phyloP scores from a whole-genome alignment of 2,329 filamentous ascomycete species.

The Curvularia verruculosa region DNA sequence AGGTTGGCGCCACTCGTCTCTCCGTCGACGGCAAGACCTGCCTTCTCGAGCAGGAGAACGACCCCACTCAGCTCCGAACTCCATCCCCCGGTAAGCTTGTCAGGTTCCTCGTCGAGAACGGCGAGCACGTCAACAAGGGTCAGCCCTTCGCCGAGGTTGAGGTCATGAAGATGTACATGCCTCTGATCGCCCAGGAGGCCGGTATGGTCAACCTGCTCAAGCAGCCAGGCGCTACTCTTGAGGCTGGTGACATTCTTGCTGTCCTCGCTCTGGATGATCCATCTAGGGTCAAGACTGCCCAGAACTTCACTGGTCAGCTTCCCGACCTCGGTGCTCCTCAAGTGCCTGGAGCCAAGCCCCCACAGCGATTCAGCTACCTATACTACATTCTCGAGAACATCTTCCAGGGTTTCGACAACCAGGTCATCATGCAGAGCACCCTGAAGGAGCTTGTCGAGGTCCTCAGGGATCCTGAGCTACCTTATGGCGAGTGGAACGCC shows the following conservation, averaged over 20 bases:
- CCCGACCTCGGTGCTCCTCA: slow-evolving; percentile 86
- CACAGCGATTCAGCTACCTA: slow-evolving; percentile 82
- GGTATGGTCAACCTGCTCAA: slow-evolving; percentile 98
- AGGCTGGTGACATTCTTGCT: slow-evolving; percentile 97
- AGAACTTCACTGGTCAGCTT: slow-evolving; percentile 89
- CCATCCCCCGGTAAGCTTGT: slow-evolving; percentile 97
- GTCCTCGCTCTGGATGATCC: slow-evolving; percentile 95
- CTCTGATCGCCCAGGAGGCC: slow-evolving; percentile 90
- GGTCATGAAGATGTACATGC: slow-evolving; percentile 99
- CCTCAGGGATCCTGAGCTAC: slow-evolving; percentile 84
- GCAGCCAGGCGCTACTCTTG: slow-evolving; percentile 95
- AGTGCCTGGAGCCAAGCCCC: slow-evolving; percentile 86
- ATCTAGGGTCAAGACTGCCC: slow-evolving; percentile 92
- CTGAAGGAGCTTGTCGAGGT: slow-evolving; percentile 90
- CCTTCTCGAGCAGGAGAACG: slow-evolving; percentile 96
- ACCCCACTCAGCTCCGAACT: slow-evolving; percentile 93
- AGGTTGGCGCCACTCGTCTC: slow-evolving; percentile 91
- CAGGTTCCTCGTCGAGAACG: slow-evolving; percentile 96
- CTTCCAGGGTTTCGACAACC: slow-evolving; percentile 93
- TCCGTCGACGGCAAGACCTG: slow-evolving; percentile 99
- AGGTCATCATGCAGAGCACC: slow-evolving; percentile 88
- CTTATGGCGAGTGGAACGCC: slow-evolving; percentile 94
- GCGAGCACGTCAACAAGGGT: slow-evolving; percentile 87
- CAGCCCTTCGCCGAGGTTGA: slow-evolving; percentile 96
- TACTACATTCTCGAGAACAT: slow-evolving; percentile 84